A percentile compares a stretch with the other conserved stretches of the same genome.
These are phyloP conservation scores for Pochonia chlamydosporia DNA, from an alignment of 2,329 filamentous ascomycete genomes.

Conservation along the genomic window DNA sequence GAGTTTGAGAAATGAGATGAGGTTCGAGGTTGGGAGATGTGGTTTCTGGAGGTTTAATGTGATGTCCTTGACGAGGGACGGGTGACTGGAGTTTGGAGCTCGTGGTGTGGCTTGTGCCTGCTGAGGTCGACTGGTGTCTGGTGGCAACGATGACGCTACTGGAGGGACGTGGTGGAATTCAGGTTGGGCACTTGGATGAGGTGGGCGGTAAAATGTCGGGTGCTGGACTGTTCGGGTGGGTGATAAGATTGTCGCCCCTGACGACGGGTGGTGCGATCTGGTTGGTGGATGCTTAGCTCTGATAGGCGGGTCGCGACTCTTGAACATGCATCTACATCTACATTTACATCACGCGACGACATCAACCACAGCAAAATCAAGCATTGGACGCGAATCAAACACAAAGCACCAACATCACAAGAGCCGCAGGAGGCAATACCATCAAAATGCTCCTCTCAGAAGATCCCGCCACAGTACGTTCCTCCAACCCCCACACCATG, in stretches of 20 bases:
- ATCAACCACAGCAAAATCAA: no score
- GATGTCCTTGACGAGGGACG: no score
- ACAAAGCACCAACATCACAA: no score
- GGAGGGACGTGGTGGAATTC: no score
- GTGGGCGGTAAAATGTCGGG: conserved; percentile 7
- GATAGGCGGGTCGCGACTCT: conserved; percentile 1
- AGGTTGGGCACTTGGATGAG: no score
- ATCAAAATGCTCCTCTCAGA: conserved; percentile 87
- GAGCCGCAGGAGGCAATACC: not conserved
- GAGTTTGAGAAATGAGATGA: no score
- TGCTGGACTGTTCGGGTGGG: not conserved
- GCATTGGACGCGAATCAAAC: no score
- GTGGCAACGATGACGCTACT: conserved; percentile 6
- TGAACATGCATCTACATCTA: no score
- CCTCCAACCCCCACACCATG: no score
- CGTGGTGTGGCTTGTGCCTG: not conserved
- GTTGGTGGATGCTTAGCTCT: not conserved
- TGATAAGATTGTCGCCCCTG: conserved; percentile 12
- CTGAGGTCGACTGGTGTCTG: not conserved
- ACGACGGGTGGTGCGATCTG: conserved; percentile 1
- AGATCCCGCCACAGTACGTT: conserved; percentile 73
- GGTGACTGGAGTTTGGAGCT: not conserved
- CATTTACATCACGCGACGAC: no score
- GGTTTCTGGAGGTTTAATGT: not conserved
- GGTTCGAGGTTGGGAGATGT: not conserved